phyloP scores from a whole-genome alignment of 2,329 filamentous ascomycete genomes.

The Spiromastix sp. region DNA sequence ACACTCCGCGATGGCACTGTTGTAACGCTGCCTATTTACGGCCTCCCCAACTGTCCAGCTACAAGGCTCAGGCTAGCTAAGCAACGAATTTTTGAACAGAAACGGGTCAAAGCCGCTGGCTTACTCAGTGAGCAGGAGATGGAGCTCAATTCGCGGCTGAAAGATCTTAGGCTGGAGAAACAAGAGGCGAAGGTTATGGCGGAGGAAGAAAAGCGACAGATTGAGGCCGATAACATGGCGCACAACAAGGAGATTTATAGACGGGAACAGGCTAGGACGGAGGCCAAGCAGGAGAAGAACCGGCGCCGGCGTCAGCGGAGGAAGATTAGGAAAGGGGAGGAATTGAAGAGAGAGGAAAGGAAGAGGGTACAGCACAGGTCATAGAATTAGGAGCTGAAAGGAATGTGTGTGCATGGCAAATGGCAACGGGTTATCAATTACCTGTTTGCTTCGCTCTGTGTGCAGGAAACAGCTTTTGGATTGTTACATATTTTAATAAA shows the following conservation, averaged over 20 bases:
- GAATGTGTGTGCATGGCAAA: too few relatives aligned
- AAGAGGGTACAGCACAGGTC: constrained; percentile 5
- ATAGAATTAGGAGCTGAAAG: not conserved
- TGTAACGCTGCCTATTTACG: constrained; percentile 1
- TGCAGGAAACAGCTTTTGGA: too few relatives aligned
- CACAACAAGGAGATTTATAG: not conserved
- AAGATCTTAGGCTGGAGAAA: not conserved
- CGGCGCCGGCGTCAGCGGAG: constrained; percentile 1
- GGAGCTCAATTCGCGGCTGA: not conserved
- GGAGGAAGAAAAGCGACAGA: not conserved
- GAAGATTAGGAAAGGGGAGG: constrained; percentile 5
- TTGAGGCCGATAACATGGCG: not conserved
- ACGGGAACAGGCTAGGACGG: not conserved
- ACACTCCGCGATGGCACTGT: not conserved
- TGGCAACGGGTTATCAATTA: too few relatives aligned
- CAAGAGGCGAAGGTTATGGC: not conserved
- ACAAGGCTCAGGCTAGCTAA: not conserved
- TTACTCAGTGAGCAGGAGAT: not conserved
- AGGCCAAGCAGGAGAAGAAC: constrained; percentile 3
- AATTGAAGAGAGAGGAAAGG: constrained; percentile 4
- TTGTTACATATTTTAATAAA: too few relatives aligned
- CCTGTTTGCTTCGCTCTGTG: too few relatives aligned
- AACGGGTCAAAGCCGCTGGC: not conserved
- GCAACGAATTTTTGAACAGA: not conserved
- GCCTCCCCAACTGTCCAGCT: not conserved